Evolutionary conservation across 2,329 filamentous ascomycete genomes (phyloP), one percentile per base, ranked within the genome.

Genomic region (Diaporthe longicolla): DNA sequence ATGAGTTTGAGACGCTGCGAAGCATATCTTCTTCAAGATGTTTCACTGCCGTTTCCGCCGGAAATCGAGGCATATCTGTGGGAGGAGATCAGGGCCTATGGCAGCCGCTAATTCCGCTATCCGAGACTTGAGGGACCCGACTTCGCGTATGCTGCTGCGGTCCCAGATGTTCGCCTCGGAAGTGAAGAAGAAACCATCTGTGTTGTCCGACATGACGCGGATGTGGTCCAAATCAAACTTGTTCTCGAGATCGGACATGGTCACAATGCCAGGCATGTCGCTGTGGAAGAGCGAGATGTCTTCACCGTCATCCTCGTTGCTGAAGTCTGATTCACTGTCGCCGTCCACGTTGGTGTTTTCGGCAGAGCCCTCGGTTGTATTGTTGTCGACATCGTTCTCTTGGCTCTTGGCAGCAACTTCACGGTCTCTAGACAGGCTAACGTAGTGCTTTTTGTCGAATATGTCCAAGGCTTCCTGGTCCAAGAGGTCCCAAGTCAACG

Each of bases 81-180:
- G 83, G 58, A 90, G 85, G 65, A 92, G 80, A 57, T 92, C 89
- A 1, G 88, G 85, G 0, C 93, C 93, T 58, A 94, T 81, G 15
- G 89, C 89, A 4, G 93, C 92, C 4, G 91, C 89, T 68, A 95
- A 80, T 78, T 95, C 92, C 1, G 90, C 92, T 73, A 95, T 87
- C 48, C 87, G 85, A 0, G 89, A 88, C 79, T 92, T 93, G 45
- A 93, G 81, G 1, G 86, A 86, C 7, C 83, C 81, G 24, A 84
- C 81, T 65, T 91, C 85, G 17, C 82, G 80, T 3, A 93, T 82
- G 45, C 84, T 82, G 61, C 88, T 86, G 1, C 83, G 79, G 0
- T 90, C 84, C 93, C 93, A 95, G 3, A 84, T 84, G 3, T 89
- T 84, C 11, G 94, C 83, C 79, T 92, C 85, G 72, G 87, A 80